Percentiles rank a stretch among this genome's conserved stretches.
These are phyloP conservation scores for Cytospora piceicola DNA, from an alignment of 2,329 filamentous ascomycete genomes.

Conservation along the genomic window DNA sequence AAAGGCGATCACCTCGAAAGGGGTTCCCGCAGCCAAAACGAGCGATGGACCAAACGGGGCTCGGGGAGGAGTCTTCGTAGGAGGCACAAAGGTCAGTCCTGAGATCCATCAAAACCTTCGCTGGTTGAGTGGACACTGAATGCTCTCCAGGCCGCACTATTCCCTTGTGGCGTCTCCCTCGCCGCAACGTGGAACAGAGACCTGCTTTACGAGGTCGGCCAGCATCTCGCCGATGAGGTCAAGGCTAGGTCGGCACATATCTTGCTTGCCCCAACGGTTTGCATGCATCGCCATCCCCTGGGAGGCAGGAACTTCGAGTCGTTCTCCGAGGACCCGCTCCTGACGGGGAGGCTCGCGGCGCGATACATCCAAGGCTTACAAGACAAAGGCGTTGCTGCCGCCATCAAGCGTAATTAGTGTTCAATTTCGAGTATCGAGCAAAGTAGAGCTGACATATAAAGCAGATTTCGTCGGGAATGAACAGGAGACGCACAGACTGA, in stretches of 20 bases:
- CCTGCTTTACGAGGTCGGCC: constrained; percentile 70
- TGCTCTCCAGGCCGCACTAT: constrained; percentile 66
- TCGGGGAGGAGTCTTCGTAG: constrained; percentile 69
- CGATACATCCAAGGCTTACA: constrained; percentile 75
- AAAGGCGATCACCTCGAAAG: constrained; percentile 63
- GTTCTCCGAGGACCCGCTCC: constrained; percentile 79
- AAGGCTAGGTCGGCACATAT: constrained; percentile 76
- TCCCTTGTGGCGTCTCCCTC: constrained; percentile 78
- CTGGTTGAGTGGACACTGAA: constrained; percentile 17
- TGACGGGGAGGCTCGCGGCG: constrained; percentile 74
- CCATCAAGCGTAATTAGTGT: constrained; percentile 68
- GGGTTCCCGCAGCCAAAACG: constrained; percentile 67
- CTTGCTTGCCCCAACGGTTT: constrained; percentile 76
- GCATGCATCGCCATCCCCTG: constrained; percentile 79
- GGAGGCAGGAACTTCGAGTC: constrained; percentile 89
- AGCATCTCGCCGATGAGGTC: constrained; percentile 71
- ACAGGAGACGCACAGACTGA: constrained; percentile 70
- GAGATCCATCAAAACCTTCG: not conserved
- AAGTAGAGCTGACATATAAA: constrained; percentile 22
- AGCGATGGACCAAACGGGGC: constrained; percentile 74
- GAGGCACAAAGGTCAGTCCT: constrained; percentile 60
- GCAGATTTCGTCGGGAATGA: constrained; percentile 72
- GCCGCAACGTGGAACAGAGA: constrained; percentile 79
- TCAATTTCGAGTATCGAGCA: constrained; percentile 17
- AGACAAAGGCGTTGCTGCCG: constrained; percentile 73